Evolutionary conservation across 2,329 filamentous ascomycete species (phyloP), one percentile per base, ranked within the genome.

Genomic region (Exophiala oligosperma): DNA sequence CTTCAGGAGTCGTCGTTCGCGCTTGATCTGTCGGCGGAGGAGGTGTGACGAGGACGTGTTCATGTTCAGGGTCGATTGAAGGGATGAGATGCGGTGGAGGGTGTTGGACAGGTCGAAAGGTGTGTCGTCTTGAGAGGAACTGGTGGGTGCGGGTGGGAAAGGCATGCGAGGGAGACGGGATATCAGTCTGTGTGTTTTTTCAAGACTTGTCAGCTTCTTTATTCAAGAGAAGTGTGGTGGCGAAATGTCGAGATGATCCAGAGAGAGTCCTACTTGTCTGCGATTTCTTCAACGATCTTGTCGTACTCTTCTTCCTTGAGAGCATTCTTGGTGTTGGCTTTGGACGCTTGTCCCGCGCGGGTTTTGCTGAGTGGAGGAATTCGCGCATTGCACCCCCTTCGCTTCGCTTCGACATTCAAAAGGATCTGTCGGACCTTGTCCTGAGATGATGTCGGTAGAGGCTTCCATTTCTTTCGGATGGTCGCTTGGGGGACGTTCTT

Each of bases 391-490:
- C 44, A 40, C 21, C 60, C 58, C 41, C 51, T 52, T 4, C 61
- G 47, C 46, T 58, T 60, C 24, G 75, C 69, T 56, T 77, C 75
- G 9, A 77, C 64, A 11, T 73, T 68, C 28, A 70, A 69, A 49
- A 78, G 75, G 61, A 78, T 70, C 40, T 73, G 73, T 37, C 71
- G 70, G 47, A 78, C 68, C 52, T 73, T 76, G 40, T 74, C 74
- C 63, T 77, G 76, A 2, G 71, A 71, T 1, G 73, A 68, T 29
- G 75, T 73, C 1, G 76, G 73, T 2, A 78, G 69, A 4, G 76
- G 74, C 11, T 72, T 70, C 76, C 76, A 78, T 72, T 77, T 77
- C 40, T 73, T 71, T 51, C 76, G 76, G 65, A 78, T 76, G 7
- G 73, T 76, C 48, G 70, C 68, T 60, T 77, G 73, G 7, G 75